Evolutionary conservation across 2,329 filamentous ascomycete genomes (phyloP), one percentile per base, ranked within the genome.

Genomic region (Pestalotiopsis sp.): DNA sequence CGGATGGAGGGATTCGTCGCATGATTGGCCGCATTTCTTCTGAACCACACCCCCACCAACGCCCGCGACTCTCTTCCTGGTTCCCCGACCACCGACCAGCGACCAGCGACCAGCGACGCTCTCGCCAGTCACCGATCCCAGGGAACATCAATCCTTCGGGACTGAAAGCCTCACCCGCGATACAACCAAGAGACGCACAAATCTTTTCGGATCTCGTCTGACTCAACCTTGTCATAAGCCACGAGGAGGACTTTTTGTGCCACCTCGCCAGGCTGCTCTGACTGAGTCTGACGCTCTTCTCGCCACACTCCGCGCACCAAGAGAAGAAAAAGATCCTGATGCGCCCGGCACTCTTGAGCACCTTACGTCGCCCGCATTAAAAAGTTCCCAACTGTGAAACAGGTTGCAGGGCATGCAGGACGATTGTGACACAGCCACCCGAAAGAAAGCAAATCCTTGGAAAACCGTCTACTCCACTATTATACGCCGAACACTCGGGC

Each of bases 371-470:
- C 59, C 38, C 39, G 64, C 64, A 64, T 66, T 69, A 59, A 61
- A 56, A 52, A 56, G 31, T 61, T 23, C 36, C 57, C 38, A 14
- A 38, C 36, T 62, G 59, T 64, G 63, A 67, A 67, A 67, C 66
- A 39, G 36, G 20, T 56, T 56, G 25, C 66, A 66, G 64, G 56
- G 56, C 31, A 66, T 66, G 64, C 56, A 39, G 64, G 52, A 38
- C 52, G 27, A 25, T 58, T 67, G 66, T 67, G 41, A 67, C 66
- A 67, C 64, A 36, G 23, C 64, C 64, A 45, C 52, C 52, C 38
- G 11, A 61, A 52, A 66, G 36, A 23, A 39, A 66, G 64, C 17
- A 59, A 45, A 61, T 41, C 31, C 56, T 25, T 66, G 56, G 64
- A 64, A 49, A n/a, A 25, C 25, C 38, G 38, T 56, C 20, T 27